Base-by-base conservation (phyloP, 1,284 basidiomycete species). In the Moesziomyces antarcticus region DNA sequence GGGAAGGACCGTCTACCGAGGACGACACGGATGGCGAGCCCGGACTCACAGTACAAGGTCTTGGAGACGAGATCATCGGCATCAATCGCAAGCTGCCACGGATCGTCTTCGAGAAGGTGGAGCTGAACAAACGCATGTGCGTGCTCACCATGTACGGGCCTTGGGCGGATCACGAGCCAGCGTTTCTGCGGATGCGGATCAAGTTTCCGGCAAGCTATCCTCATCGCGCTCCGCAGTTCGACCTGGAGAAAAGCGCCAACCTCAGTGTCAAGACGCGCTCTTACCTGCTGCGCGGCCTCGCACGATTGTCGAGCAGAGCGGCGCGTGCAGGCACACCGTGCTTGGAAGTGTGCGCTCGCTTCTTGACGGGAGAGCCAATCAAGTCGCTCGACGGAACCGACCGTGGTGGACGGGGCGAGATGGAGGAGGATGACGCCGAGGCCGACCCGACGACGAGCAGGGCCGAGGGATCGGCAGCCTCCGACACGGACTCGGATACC, bases 81-180 rank as follows among this genome's bases (percentile, higher is more conserved):
- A 73, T 83, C 44, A 78, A 73, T 24, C 72, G 73, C 41, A 69
- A 70, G 35, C 66, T 77, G 24, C 75, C 73, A 0, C 57, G 69
- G 21, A 70, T 77, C 33, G 56, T 73, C 0, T 77, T 82, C 46
- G 81, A 82, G 51, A 69, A 73, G 24, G 73, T 81, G 40, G 81
- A 82, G 43, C 60, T 82, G 3, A 77, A 75, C 3, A 57, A 71
- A 21, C 77, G 77, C 20, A 64, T 65, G 35, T 79, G 76, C 48
- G 79, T 77, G 8, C 52, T 80, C 9, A 70, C 69, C 9, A 68
- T 82, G 48, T 81, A 82, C 49, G 82, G 82, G 0, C 82, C 81
- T 0, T 83, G 82, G 81, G 79, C 74, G 4, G 67, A 78, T 27
- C 60, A 70, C 49, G 62, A 66, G 35, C 73, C 73, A 7, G 78